A percentile compares a stretch with the other conserved stretches of the same genome.
phyloP scores from a whole-genome alignment of 2,329 filamentous ascomycete genomes.

The Cadophora sp. region DNA sequence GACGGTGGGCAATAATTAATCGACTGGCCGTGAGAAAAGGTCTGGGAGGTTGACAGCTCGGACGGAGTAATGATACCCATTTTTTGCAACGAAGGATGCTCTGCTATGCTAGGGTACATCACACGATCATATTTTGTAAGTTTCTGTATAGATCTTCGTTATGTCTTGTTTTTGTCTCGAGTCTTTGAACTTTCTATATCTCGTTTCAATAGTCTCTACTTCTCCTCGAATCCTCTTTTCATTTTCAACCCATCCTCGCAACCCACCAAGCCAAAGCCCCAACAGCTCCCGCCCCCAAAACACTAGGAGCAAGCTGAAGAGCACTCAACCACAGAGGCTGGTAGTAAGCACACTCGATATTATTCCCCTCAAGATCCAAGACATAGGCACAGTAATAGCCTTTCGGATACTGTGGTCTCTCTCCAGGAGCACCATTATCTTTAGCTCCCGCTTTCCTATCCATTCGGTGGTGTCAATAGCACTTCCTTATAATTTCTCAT shows the following conservation, averaged over 20 bases:
- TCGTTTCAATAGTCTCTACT: too few relatives aligned
- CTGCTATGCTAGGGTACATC: too few relatives aligned
- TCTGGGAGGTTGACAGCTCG: neutral
- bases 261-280: slow-evolving; percentile 21
- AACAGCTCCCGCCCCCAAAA: slow-evolving; percentile 20
- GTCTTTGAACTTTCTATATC: neutral
- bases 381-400: slow-evolving; percentile 31
- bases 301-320: slow-evolving; percentile 22
- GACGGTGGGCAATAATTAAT: slow-evolving; percentile 60
- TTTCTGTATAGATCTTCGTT: neutral
- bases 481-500: neutral
- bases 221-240: neutral
- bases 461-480: slow-evolving; percentile 30
- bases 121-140: too few relatives aligned
- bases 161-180: neutral
- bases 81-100: neutral
- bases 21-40: neutral
- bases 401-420: slow-evolving; percentile 27
- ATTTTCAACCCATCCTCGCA: neutral
- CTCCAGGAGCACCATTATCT: slow-evolving; percentile 27
- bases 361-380: slow-evolving; percentile 31
- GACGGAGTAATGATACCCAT: slow-evolving; percentile 28
- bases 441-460: slow-evolving; percentile 30
- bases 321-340: slow-evolving; percentile 32
- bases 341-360: slow-evolving; percentile 33